Percentiles rank a stretch among this genome's conserved stretches.
Conservation (phyloP, 2,329 filamentous ascomycete species). For the Beauveria varroae region DNA sequence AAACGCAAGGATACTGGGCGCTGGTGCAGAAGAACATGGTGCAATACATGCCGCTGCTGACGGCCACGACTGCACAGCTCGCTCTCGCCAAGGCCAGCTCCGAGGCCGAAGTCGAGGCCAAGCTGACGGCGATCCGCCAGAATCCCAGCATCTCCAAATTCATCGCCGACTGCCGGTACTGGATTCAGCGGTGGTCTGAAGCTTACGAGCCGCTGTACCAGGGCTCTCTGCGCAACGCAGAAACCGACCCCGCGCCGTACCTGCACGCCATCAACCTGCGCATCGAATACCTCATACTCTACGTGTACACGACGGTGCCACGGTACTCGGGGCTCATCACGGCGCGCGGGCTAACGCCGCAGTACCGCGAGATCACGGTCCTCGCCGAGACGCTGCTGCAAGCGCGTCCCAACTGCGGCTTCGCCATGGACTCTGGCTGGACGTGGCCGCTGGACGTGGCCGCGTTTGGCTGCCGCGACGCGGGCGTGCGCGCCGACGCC, state of each 20-base stretch:
- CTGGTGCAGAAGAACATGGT: slow-evolving; percentile 31
- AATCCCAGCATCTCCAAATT: slow-evolving; percentile 25
- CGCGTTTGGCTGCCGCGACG: slow-evolving; percentile 33
- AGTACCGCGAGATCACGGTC: slow-evolving; percentile 33
- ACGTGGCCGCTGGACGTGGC: slow-evolving; percentile 37
- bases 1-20: slow-evolving; percentile 31
- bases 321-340: slow-evolving; percentile 29
- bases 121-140: slow-evolving; percentile 23
- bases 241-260: slow-evolving; percentile 20
- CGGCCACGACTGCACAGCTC: slow-evolving; percentile 23
- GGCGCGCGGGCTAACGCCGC: slow-evolving; percentile 31
- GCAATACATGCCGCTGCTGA: slow-evolving; percentile 28
- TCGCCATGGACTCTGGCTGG: slow-evolving; percentile 39
- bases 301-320: slow-evolving; percentile 31
- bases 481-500: slow-evolving; percentile 30
- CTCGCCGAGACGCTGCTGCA: slow-evolving; percentile 30
- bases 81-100: slow-evolving; percentile 20
- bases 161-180: slow-evolving; percentile 28
- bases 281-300: slow-evolving; percentile 35
- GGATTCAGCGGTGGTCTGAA: slow-evolving; percentile 32
- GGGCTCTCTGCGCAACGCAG: slow-evolving; percentile 17
- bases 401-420: slow-evolving; percentile 28
- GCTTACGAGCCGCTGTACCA: slow-evolving; percentile 31
- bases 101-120: slow-evolving; percentile 22
- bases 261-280: slow-evolving; percentile 32